Evolutionary conservation across 257 asterid genomes (phyloP), one percentile per base, ranked within the genome.

Genomic region (Catharanthus roseus): DNA sequence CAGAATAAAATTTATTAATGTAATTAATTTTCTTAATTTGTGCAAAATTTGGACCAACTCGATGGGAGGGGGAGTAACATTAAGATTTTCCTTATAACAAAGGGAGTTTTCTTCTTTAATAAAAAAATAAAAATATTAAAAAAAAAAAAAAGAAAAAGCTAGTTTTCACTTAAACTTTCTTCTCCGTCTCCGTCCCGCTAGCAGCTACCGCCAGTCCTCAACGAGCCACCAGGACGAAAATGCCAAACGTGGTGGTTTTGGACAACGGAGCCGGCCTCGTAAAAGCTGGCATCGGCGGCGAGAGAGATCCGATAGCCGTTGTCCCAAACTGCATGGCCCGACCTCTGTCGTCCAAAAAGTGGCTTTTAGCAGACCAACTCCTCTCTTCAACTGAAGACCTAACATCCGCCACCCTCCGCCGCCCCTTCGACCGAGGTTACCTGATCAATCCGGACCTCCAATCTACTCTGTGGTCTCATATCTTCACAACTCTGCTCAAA

Each of bases 321-420:
- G 89, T 91, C 67, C 99, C 99, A 34, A 93, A 93, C 84, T 85
- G 95, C 91, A 86, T 83, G 77, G 97, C 93, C 57, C 90, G 92
- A 1, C 91, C 96, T 13, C 80, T 80, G 8, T 85, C 96, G 85
- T 86, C 99, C 42, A 95, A 95, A 76, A 93, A 95, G 80, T 88
- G 91, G 93, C 90, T 91, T 28, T 41, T 88, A 15, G 91, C 88
- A 36, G 90, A 91, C 80, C 96, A 88, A 53, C 95, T 93, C 80
- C 96, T 93, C 80, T 85, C 90, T 82, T 91, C 91, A 11, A 11
- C 87, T 36, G 88, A 85, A 55, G 99, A 95, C 89, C 93, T 95
- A 23, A 95, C 99, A 66, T 91, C 99, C 77, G 96, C 96, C 87
- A 86, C 97, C 45, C 78, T 88, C 77, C 96, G 97, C 84, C 96